Base-by-base conservation (phyloP, 495 filamentous ascomycete species). In the Viridothelium virens region DNA sequence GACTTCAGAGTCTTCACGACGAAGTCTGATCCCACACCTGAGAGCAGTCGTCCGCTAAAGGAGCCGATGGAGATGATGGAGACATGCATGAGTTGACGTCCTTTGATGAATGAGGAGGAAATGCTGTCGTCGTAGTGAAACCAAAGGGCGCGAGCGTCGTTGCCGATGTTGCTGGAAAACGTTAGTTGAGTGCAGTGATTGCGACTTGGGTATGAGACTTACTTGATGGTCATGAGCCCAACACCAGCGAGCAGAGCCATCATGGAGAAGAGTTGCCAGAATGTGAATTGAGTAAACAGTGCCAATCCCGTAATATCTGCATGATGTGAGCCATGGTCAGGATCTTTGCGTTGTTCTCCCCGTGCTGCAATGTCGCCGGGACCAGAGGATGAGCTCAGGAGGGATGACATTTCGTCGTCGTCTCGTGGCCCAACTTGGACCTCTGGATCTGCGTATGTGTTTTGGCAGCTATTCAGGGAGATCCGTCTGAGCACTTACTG, bases 181-280 rank as follows among this genome's bases (percentile, higher is more conserved):
- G 38, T 63, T 25, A 66, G 34, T 33, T 25, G 9, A 2, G n/a
- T 25, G 12, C 5, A 31, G 31, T 31, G 2, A 14, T 34, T 16
- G 16, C 11, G 38, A 31, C 72, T 61, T 65, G n/a, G 31, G 64
- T 34, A n/a, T 56, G 12, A 36, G 59, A 83, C 91, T 77, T 79
- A 96, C 91, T 98, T 98, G 75, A 98, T 98, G 2, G 95, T 97
- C 94, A 98, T 98, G 72, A 97, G 77, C 11, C 94, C 94, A 73
- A 96, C 89, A 50, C 94, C 94, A 25, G 91, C 91, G 67, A 97
- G 79, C 16, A 97, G 82, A 39, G 88, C 93, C 83, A 97, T 88
- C 46, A 95, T 84, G 62, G 83, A 70, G 74, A 91, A 97, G 47
- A 95, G 78, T 70, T 94, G 86, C 91, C 92, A 97, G 76, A 97